Evolutionary conservation across 768 basidiomycete genomes (phyloP).

Genomic region (Leccinum broughii): DNA sequence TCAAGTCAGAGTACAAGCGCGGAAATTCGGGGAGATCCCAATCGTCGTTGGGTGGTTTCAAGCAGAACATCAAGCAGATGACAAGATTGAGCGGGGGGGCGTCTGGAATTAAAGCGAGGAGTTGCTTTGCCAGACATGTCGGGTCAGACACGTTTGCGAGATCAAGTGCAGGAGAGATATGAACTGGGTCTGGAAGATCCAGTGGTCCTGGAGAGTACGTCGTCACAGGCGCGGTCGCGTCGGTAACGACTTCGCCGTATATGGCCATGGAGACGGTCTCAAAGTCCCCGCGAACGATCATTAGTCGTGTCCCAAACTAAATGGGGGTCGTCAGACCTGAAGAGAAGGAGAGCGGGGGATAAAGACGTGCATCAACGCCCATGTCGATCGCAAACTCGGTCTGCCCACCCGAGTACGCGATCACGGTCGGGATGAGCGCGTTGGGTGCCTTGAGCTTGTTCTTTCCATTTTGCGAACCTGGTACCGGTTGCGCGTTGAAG

Average conservation of each 20-base stretch:
- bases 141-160: slow-evolving; percentile 62
- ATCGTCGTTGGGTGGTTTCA: slow-evolving; percentile 77
- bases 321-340: slow-evolving; percentile 7
- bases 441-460: slow-evolving; percentile 67
- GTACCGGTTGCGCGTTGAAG: slow-evolving; percentile 67
- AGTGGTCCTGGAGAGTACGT: slow-evolving; percentile 46
- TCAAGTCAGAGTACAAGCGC: slow-evolving; percentile 63
- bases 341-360: neutral
- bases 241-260: slow-evolving; percentile 55
- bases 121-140: slow-evolving; percentile 56
- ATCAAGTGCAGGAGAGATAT: slow-evolving; percentile 56
- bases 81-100: slow-evolving; percentile 64
- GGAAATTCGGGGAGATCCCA: slow-evolving; percentile 79
- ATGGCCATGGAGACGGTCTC: slow-evolving; percentile 52
- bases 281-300: slow-evolving; percentile 81
- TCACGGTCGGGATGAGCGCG: slow-evolving; percentile 66
- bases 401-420: slow-evolving; percentile 70
- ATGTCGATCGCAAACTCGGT: slow-evolving; percentile 69
- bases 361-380: slow-evolving; percentile 58
- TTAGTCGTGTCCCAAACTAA: slow-evolving; percentile 72
- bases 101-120: slow-evolving; percentile 61
- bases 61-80: slow-evolving; percentile 73
- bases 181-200: slow-evolving; percentile 33
- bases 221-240: slow-evolving; percentile 36
- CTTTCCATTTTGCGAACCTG: slow-evolving; percentile 43